Evolutionary conservation across 2,329 filamentous ascomycete species (phyloP).

Genomic region (Ophiostoma populinum): DNA sequence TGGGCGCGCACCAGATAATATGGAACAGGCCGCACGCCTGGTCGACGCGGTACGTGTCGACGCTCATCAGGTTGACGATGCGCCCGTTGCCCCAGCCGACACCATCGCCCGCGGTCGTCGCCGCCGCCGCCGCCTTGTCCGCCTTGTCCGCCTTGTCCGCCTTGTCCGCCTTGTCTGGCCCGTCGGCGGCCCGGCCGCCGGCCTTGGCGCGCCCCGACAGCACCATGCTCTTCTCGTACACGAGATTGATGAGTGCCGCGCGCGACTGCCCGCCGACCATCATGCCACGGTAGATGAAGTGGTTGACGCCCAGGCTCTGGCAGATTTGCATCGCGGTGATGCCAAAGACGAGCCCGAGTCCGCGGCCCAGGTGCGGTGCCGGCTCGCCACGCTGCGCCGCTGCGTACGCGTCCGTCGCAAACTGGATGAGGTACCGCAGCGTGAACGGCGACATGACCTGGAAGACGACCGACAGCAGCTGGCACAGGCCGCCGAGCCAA

Average conservation of each 20-base stretch:
- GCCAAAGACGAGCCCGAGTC: conserved; percentile 69
- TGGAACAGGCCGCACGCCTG: conserved; percentile 81
- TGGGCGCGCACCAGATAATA: conserved; percentile 72
- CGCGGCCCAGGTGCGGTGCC: conserved; percentile 52
- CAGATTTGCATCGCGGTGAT: conserved; percentile 72
- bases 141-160: not conserved
- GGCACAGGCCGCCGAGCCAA: conserved; percentile 63
- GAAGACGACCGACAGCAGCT: conserved; percentile 53
- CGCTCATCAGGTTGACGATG: conserved; percentile 86
- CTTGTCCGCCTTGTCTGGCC: not conserved
- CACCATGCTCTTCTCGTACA: conserved; percentile 86
- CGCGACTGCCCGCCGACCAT: conserved; percentile 73
- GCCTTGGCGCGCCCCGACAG: conserved; percentile 78
- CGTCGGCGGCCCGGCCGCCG: conserved; percentile 33
- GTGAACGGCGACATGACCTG: conserved; percentile 76
- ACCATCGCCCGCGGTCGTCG: conserved; percentile 45
- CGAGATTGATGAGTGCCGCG: conserved; percentile 65
- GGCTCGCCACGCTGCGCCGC: conserved; percentile 34
- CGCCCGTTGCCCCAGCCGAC: conserved; percentile 84
- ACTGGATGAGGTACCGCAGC: conserved; percentile 71
- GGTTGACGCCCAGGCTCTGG: conserved; percentile 67
- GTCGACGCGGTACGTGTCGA: conserved; percentile 85
- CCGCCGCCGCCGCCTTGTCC: conserved; percentile 9
- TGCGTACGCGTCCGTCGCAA: conserved; percentile 61
- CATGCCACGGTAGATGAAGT: conserved; percentile 89